Evolutionary conservation across 202 grass and related monocot genomes (phyloP).

Genomic region (Bolboschoenoplectus hybrid): DNA sequence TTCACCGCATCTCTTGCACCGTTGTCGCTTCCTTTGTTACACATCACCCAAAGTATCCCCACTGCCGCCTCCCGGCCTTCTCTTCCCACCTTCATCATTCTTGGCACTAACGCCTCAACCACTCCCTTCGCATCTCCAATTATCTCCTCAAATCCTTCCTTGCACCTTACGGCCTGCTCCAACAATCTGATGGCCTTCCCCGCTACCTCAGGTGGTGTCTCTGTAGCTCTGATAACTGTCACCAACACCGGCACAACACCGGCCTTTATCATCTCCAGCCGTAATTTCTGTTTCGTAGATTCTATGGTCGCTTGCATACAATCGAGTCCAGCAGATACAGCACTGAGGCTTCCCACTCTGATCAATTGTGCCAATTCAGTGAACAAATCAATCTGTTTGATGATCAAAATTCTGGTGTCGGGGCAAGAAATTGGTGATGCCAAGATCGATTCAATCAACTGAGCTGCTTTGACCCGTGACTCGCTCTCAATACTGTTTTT

Average conservation of each 20-base stretch:
- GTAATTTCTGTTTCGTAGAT: constrained; percentile 24
- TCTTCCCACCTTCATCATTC: constrained; percentile 69
- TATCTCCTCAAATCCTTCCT: constrained; percentile 72
- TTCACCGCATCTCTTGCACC: constrained; percentile 64
- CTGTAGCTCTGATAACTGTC: constrained; percentile 48
- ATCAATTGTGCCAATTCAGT: constrained; percentile 31
- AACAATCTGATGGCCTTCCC: constrained; percentile 60
- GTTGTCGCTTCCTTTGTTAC: constrained; percentile 54
- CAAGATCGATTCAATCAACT: constrained; percentile 34
- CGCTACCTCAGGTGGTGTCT: constrained; percentile 57
- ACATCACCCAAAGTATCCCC: constrained; percentile 59
- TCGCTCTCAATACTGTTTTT: constrained; percentile 1
- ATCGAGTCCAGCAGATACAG: constrained; percentile 26
- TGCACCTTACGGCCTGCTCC: constrained; percentile 60
- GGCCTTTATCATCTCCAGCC: constrained; percentile 54
- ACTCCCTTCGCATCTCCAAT: constrained; percentile 51
- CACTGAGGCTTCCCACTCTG: constrained; percentile 16
- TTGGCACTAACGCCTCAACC: constrained; percentile 58
- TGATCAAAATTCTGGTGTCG: constrained; percentile 14
- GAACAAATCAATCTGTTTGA: constrained; percentile 14
- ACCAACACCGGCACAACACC: constrained; percentile 57
- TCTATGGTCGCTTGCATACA: constrained; percentile 25
- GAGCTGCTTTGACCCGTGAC: constrained; percentile 30
- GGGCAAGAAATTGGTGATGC: background rate
- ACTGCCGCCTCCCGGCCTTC: constrained; percentile 76